Evolutionary conservation across 139 green algal genomes (phyloP).

Genomic region (Raphidocelis subcapitata): DNA sequence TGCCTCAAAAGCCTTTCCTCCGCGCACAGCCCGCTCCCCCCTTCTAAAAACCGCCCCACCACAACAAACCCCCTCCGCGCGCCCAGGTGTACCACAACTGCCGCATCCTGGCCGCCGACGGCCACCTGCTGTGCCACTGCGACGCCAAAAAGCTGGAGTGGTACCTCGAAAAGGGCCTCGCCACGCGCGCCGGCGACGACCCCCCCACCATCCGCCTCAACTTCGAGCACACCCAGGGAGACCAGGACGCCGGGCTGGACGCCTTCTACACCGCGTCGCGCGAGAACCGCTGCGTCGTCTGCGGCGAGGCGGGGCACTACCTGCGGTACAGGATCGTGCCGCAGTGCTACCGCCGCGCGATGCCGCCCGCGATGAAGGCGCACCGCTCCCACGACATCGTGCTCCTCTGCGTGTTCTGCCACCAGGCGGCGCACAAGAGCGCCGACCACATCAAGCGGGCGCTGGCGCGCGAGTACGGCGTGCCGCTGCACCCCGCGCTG

Average conservation of each 20-base stretch:
- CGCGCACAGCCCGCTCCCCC: too few species aligned
- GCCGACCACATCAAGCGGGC: slow-evolving; percentile 65
- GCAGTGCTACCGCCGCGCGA: slow-evolving; percentile 69
- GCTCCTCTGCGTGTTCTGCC: slow-evolving; percentile 77
- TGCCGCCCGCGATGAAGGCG: slow-evolving; percentile 71
- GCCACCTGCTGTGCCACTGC: slow-evolving; percentile 75
- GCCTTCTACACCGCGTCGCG: slow-evolving; percentile 66
- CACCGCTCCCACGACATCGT: slow-evolving; percentile 85
- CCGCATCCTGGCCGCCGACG: slow-evolving; percentile 64
- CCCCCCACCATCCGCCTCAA: slow-evolving; percentile 65
- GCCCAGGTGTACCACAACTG: slow-evolving; percentile 79
- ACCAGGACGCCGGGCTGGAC: slow-evolving; percentile 56
- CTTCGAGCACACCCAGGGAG: slow-evolving; percentile 74
- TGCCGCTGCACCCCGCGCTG: slow-evolving; percentile 57
- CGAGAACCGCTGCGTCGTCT: slow-evolving; percentile 74
- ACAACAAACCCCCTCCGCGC: too few species aligned
- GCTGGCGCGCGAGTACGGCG: slow-evolving; percentile 50
- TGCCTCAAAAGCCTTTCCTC: too few species aligned
- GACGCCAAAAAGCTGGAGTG: slow-evolving; percentile 42
- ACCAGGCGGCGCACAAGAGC: slow-evolving; percentile 47
- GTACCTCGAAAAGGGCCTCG: slow-evolving; percentile 62
- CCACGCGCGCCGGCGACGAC: slow-evolving; percentile 39
- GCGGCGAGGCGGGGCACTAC: slow-evolving; percentile 69
- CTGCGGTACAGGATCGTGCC: slow-evolving; percentile 73
- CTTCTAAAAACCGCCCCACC: too few species aligned